phyloP scores from a whole-genome alignment of 1,284 basidiomycete species.

The Flammula alnicola region DNA sequence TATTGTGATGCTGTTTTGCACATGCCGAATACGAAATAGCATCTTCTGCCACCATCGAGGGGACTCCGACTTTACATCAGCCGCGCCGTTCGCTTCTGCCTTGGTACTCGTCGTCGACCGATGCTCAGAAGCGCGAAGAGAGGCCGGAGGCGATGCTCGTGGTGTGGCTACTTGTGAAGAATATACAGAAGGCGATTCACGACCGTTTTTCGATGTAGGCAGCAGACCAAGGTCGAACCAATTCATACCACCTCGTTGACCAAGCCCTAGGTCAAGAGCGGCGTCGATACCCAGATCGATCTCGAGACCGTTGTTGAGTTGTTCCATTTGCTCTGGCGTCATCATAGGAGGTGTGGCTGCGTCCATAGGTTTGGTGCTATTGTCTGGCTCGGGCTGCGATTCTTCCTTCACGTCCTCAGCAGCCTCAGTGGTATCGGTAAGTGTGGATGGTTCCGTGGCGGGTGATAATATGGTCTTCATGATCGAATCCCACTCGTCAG shows the following conservation, averaged over 20 bases:
- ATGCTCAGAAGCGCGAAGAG: constrained; percentile 31
- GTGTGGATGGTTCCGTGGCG: constrained; percentile 19
- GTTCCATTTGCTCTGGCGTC: constrained; percentile 37
- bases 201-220: constrained; percentile 31
- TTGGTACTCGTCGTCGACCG: constrained; percentile 34
- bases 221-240: constrained; percentile 40
- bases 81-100: constrained; percentile 18
- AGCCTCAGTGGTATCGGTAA: constrained; percentile 8
- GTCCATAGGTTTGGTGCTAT: not conserved
- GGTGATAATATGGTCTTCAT: constrained; percentile 44
- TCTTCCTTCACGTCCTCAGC: constrained; percentile 8
- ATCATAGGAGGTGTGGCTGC: constrained; percentile 32
- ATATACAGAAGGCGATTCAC: constrained; percentile 41
- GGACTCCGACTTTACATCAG: constrained; percentile 22
- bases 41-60: constrained; percentile 41
- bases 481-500: constrained; percentile 47
- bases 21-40: constrained; percentile 31
- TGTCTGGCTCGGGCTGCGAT: too few species aligned
- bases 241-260: constrained; percentile 37
- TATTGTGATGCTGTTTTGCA: constrained; percentile 27
- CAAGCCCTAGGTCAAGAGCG: constrained; percentile 42
- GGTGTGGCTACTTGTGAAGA: constrained; percentile 36
- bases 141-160: constrained; percentile 28
- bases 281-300: constrained; percentile 38
- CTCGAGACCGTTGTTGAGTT: constrained; percentile 37